Conservation (phyloP, 2,329 filamentous ascomycete species). For the Aspergillus proliferans region DNA sequence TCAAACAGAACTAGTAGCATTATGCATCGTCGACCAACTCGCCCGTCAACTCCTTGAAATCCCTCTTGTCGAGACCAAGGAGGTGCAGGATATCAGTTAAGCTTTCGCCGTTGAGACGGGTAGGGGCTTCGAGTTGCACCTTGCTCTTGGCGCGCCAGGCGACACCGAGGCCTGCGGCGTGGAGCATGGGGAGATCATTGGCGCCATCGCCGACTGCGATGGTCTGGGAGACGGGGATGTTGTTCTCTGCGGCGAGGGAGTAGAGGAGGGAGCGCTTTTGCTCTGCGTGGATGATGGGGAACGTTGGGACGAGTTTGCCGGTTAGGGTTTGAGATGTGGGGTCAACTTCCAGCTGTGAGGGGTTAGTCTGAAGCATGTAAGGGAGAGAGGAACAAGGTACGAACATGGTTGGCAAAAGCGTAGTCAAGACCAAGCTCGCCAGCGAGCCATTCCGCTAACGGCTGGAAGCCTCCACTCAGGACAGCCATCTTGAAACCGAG, state of each 20-base stretch:
- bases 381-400: conserved; percentile 5
- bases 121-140: conserved; percentile 57
- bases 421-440: conserved; percentile 76
- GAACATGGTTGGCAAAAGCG: conserved; percentile 77
- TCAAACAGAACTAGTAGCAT: conserved; percentile 1
- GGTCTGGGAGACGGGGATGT: conserved; percentile 49
- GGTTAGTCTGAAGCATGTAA: not conserved
- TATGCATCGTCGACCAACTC: conserved; percentile 7
- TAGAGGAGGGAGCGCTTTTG: conserved; percentile 52
- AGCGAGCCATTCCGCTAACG: conserved; percentile 81
- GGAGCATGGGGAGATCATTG: conserved; percentile 61
- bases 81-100: conserved; percentile 55
- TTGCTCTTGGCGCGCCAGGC: conserved; percentile 60
- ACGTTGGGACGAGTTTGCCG: conserved; percentile 48
- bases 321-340: conserved; percentile 45
- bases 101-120: conserved; percentile 52
- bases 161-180: conserved; percentile 55
- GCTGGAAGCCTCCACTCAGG: conserved; percentile 84
- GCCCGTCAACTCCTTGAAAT: conserved; percentile 40
- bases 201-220: conserved; percentile 59
- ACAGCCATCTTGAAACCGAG: conserved; percentile 85
- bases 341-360: conserved; percentile 44
- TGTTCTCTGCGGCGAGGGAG: conserved; percentile 50
- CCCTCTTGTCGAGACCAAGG: conserved; percentile 47
- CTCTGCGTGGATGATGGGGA: conserved; percentile 54